Evolutionary conservation across 768 basidiomycete species (phyloP), one percentile per base, ranked within the genome.

Genomic region (Russula compacta): DNA sequence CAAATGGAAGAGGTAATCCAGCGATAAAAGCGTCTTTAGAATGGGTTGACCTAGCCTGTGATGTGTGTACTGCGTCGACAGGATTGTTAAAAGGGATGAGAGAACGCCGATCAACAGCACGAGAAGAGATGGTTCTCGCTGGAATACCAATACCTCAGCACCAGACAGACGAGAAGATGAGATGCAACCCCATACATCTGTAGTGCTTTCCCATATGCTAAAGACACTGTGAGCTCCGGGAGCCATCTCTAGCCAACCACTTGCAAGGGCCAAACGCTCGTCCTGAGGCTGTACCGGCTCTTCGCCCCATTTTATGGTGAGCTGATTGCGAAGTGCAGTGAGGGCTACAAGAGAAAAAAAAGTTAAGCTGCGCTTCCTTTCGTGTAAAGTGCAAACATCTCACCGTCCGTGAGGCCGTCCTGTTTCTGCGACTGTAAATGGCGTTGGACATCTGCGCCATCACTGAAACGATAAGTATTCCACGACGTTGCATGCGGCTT

Each of bases 41-140:
- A 92, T 80, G 0, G 86, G 78, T 40, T 79, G 73, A 0, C 88
- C 89, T 24, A 81, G 69, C 0, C 77, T 62, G 64, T 92, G 89
- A 67, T 83, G 81, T 4, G 83, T 79, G 62, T 87, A 87, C 53
- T 92, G 89, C 4, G 77, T 74, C 3, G 87, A 83, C 14, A 89
- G 73, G 0, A 93, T 72, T 5, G 73, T 76, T 58, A 92, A 68
- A n/a, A 89, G 64, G 0, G 81, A 76, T 0, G 87, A 78, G 7
- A 92, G 67, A 0, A 84, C 65, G 0, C 84, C 81, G 0, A 83
- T 61, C 21, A 84, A 64, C 12, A 79, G 71, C 0, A 78, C 70
- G 32, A 79, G 68, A 9, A 78, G 69, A 2, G 79, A 71, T 29
- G 71, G 73, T 76, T 83, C 73, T 36, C 77, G 71, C 79, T 80